Evolutionary conservation across 2,329 filamentous ascomycete genomes (phyloP).

Genomic region (Cercospora nicotianae): DNA sequence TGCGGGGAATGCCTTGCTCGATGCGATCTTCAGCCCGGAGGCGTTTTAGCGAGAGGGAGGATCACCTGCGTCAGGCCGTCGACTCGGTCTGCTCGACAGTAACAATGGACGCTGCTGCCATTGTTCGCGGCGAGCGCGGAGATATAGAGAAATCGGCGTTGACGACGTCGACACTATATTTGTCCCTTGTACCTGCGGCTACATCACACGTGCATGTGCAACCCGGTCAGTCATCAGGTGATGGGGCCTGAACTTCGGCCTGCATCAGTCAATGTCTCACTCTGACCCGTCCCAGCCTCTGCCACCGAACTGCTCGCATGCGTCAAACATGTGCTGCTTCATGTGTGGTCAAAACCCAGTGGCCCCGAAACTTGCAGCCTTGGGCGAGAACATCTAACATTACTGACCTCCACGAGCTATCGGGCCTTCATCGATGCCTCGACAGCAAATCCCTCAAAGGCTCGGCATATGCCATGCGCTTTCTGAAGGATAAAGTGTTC

Average conservation of each 20-base stretch:
- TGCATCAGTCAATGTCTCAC: conserved; percentile 14
- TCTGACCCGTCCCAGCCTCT: background rate
- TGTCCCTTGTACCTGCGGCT: conserved; percentile 7
- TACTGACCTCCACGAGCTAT: background rate
- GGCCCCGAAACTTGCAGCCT: background rate
- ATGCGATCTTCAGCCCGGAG: background rate
- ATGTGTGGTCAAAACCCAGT: background rate
- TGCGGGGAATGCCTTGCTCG: background rate
- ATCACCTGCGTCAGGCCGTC: background rate
- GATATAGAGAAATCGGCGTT: background rate
- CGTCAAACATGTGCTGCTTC: background rate
- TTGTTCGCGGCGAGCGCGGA: background rate
- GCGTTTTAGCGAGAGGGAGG: background rate
- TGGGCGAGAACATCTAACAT: background rate
- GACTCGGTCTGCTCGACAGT: background rate
- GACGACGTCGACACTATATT: conserved; percentile 1
- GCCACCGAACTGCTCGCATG: background rate
- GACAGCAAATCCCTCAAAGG: background rate
- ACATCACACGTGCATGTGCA: conserved; percentile 3
- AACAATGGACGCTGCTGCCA: background rate
- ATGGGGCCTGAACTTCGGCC: conserved; percentile 10
- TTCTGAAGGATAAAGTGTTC: conserved; percentile 1
- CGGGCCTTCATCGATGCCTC: background rate
- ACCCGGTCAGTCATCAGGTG: conserved; percentile 4
- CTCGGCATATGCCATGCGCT: background rate